Evolutionary conservation across 768 basidiomycete genomes (phyloP).

Genomic region (Phaffia australis): DNA sequence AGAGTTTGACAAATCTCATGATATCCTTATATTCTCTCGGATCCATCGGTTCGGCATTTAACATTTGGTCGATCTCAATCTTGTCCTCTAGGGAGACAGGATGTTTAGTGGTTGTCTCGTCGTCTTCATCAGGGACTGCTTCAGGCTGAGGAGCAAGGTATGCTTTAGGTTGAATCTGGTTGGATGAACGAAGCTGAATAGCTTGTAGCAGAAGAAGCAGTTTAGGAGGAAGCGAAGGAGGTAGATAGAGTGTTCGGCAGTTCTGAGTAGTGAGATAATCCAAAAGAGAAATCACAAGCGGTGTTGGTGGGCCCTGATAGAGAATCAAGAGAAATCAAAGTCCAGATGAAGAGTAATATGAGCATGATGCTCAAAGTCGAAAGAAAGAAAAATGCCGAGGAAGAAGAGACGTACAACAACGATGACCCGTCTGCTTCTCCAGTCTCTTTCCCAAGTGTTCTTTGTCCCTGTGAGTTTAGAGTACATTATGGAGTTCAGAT

Average conservation of each 20-base stretch:
- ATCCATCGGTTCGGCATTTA: constrained; percentile 22
- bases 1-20: constrained; percentile 15
- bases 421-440: constrained; percentile 21
- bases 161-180: not conserved
- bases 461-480: constrained; percentile 8
- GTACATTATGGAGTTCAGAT: not conserved
- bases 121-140: constrained; percentile 1
- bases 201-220: constrained; percentile 20
- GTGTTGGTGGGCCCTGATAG: constrained; percentile 22
- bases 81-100: not conserved
- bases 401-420: constrained; percentile 18
- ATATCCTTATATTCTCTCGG: constrained; percentile 3
- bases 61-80: constrained; percentile 6
- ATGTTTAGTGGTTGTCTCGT: not conserved
- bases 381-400: not conserved
- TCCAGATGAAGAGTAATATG: not conserved
- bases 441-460: constrained; percentile 23
- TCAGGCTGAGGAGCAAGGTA: not conserved
- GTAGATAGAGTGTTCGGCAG: constrained; percentile 22
- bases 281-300: constrained; percentile 21
- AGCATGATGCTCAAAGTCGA: not conserved
- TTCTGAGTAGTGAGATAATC: constrained; percentile 15
- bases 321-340: not conserved
- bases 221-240: constrained; percentile 15
- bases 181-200: constrained; percentile 5